Percentiles rank a stretch among this genome's conserved stretches.
Evolutionary conservation across 495 filamentous ascomycete genomes (phyloP).

Genomic region (Niebla homalea): DNA sequence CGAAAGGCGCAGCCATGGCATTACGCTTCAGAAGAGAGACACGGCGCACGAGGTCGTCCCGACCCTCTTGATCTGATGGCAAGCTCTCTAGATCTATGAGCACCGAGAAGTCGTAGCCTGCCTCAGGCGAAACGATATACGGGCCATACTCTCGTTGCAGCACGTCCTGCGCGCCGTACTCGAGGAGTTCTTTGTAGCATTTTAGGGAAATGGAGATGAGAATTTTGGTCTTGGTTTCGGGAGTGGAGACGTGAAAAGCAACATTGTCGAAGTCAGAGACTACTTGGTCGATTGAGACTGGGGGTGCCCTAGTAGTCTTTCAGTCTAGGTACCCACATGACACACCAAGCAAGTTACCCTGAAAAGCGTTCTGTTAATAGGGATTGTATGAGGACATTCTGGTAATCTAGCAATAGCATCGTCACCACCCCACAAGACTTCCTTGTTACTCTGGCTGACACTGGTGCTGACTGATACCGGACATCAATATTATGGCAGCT

Average conservation of each 20-base stretch:
- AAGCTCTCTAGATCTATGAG: slow-evolving; percentile 76
- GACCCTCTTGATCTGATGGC: slow-evolving; percentile 63
- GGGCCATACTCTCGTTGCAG: slow-evolving; percentile 87
- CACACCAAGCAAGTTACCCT: slow-evolving; percentile 42
- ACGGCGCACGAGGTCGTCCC: slow-evolving; percentile 71
- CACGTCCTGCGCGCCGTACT: slow-evolving; percentile 83
- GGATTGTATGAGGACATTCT: slow-evolving; percentile 93
- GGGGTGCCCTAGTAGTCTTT: slow-evolving; percentile 50
- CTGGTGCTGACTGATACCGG: too few species aligned
- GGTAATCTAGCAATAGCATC: slow-evolving; percentile 97
- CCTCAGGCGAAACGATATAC: slow-evolving; percentile 77
- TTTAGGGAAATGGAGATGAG: slow-evolving; percentile 84
- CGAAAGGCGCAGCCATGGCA: slow-evolving; percentile 95
- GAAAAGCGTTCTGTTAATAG: slow-evolving; percentile 90
- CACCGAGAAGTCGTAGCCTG: slow-evolving; percentile 89
- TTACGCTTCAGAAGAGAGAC: slow-evolving; percentile 89
- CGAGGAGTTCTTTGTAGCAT: slow-evolving; percentile 82
- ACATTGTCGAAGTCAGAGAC: slow-evolving; percentile 98
- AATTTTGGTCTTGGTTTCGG: slow-evolving; percentile 82
- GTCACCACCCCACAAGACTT: too few species aligned
- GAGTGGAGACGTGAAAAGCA: slow-evolving; percentile 94
- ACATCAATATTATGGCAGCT: too few species aligned
- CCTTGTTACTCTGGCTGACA: too few species aligned
- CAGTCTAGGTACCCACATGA: neutral
- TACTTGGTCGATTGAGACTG: slow-evolving; percentile 84